Evolutionary conservation across 2,329 filamentous ascomycete species (phyloP).

Genomic region (Aspergillus melleus): DNA sequence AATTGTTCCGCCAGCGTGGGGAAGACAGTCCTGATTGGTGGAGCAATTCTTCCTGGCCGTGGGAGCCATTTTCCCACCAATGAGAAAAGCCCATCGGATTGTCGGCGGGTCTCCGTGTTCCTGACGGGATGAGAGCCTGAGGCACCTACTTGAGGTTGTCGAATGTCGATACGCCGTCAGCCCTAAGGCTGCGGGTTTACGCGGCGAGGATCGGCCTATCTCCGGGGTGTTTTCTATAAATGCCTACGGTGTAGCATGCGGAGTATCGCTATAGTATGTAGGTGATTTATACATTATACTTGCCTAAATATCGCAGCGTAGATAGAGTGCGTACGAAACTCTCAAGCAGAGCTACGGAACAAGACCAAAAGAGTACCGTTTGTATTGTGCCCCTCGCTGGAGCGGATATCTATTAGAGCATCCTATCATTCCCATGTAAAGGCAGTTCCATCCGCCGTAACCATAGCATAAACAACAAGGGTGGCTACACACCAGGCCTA

Average conservation of each 20-base stretch:
- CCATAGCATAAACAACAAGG: background rate
- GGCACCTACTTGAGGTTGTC: background rate
- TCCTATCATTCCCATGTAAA: background rate
- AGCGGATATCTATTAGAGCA: background rate
- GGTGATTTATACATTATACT: background rate
- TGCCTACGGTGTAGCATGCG: background rate
- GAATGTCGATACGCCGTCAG: background rate
- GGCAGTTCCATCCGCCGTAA: background rate
- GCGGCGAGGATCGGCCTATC: background rate
- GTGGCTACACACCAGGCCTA: background rate
- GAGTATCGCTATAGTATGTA: too few relatives aligned
- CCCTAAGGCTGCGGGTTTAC: background rate
- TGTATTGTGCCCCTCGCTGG: background rate
- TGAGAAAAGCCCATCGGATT: constrained; percentile 6
- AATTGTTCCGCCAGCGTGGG: constrained; percentile 8
- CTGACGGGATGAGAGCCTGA: background rate
- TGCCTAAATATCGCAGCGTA: background rate
- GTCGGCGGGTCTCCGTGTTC: constrained; percentile 7
- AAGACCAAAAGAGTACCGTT: background rate
- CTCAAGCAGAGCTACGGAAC: background rate
- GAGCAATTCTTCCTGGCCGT: constrained; percentile 17
- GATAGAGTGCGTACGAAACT: background rate
- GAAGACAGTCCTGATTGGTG: constrained; percentile 24
- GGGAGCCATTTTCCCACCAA: constrained; percentile 25
- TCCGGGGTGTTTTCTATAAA: background rate